phyloP scores from a whole-genome alignment of 305 asterid species.

The Fraxinus nigra region DNA sequence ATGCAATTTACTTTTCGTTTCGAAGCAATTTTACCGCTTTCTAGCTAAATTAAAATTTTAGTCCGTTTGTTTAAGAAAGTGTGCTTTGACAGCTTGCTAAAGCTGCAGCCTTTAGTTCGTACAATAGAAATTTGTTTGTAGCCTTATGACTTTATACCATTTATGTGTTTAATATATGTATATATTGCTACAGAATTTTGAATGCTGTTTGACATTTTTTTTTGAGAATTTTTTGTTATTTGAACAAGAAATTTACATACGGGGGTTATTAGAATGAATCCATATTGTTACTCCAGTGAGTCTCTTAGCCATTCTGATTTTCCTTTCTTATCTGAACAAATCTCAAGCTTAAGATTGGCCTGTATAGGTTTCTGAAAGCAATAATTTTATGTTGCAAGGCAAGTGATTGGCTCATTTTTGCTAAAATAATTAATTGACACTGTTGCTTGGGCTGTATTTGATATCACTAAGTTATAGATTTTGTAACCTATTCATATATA shows the following conservation, averaged over 20 bases:
- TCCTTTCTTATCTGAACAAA: neutral
- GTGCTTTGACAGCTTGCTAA: neutral
- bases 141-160: neutral
- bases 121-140: neutral
- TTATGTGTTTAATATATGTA: neutral
- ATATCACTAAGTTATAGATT: neutral
- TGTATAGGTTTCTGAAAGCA: neutral
- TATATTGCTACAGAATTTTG: neutral
- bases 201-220: neutral
- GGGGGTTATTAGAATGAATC: neutral
- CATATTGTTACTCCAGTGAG: neutral
- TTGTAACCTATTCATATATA: neutral
- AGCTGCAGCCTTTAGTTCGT: neutral
- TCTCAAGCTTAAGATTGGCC: neutral
- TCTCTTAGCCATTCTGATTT: neutral
- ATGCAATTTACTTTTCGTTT: neutral
- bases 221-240: neutral
- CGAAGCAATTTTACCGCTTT: neutral
- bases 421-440: neutral
- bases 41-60: neutral
- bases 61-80: neutral
- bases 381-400: neutral
- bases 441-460: neutral
- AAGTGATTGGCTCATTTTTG: neutral
- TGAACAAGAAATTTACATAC: neutral